phyloP scores from a whole-genome alignment of 2,329 filamentous ascomycete species.

The Trichophyton simii region DNA sequence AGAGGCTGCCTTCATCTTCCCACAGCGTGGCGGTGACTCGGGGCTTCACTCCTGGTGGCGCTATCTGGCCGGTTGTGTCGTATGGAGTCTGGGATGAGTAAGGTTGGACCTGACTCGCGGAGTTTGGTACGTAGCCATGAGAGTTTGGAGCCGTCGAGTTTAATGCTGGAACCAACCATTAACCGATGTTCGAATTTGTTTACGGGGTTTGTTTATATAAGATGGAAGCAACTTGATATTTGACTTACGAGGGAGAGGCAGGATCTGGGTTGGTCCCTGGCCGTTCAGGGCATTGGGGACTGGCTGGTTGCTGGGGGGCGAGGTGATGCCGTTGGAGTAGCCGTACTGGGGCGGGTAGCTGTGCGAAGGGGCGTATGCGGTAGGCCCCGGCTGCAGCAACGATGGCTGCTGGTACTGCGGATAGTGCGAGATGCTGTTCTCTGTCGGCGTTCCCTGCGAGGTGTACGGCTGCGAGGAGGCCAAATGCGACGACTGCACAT shows the following conservation, averaged over 20 bases:
- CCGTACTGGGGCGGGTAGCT: constrained; percentile 54
- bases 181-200: neutral
- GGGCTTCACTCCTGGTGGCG: constrained; percentile 89
- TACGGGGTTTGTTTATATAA: neutral
- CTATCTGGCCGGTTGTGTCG: constrained; percentile 84
- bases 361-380: constrained; percentile 51
- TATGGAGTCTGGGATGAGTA: constrained; percentile 42
- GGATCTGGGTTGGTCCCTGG: constrained; percentile 54
- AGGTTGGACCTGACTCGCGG: constrained; percentile 29
- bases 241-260: constrained; percentile 47
- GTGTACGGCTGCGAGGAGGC: constrained; percentile 62
- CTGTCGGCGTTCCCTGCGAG: constrained; percentile 64
- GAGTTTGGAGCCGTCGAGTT: constrained; percentile 21
- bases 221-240: too few species aligned
- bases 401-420: constrained; percentile 62
- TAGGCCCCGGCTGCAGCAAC: constrained; percentile 58
- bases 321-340: constrained; percentile 65
- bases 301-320: constrained; percentile 57
- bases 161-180: constrained; percentile 7
- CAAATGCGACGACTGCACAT: constrained; percentile 66
- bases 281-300: constrained; percentile 58
- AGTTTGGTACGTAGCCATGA: constrained; percentile 29
- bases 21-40: constrained; percentile 90
- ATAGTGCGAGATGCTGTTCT: constrained; percentile 60
- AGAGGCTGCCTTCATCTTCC: constrained; percentile 96